Conservation (phyloP, 306 rosid genomes). For the Gynostemma pentaphyllum region DNA sequence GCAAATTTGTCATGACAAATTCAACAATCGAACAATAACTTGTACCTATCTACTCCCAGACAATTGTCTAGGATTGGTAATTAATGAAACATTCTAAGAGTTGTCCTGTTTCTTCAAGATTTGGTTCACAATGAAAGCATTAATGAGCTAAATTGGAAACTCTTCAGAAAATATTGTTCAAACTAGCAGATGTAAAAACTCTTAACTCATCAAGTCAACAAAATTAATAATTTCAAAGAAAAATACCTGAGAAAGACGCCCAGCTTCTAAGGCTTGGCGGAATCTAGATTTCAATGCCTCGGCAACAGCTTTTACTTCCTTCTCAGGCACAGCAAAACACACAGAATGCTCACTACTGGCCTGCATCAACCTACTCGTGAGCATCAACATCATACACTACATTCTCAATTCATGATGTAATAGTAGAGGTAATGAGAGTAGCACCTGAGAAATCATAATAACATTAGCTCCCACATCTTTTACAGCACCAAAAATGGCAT, state of each 20-base stretch:
- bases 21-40: too few relatives aligned
- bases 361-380: constrained; percentile 39
- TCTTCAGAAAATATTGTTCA: not conserved
- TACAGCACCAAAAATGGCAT: constrained; percentile 75
- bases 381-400: constrained; percentile 12
- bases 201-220: constrained; percentile 2
- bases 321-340: constrained; percentile 98
- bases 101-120: too few relatives aligned
- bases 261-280: constrained; percentile 88
- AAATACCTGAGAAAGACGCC: constrained; percentile 95
- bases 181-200: not conserved
- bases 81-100: too few relatives aligned
- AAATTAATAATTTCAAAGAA: constrained; percentile 4
- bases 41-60: too few relatives aligned
- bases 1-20: too few relatives aligned
- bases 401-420: constrained; percentile 8
- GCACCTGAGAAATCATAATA: constrained; percentile 98
- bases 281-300: constrained; percentile 83
- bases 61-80: too few relatives aligned
- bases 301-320: constrained; percentile 90
- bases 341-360: constrained; percentile 99
- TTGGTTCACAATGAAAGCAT: too few relatives aligned
- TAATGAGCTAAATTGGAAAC: too few relatives aligned
- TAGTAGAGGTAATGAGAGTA: constrained; percentile 13
- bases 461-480: constrained; percentile 99